Base-by-base conservation (phyloP, 2,329 filamentous ascomycete genomes). In the Nemania sp. region DNA sequence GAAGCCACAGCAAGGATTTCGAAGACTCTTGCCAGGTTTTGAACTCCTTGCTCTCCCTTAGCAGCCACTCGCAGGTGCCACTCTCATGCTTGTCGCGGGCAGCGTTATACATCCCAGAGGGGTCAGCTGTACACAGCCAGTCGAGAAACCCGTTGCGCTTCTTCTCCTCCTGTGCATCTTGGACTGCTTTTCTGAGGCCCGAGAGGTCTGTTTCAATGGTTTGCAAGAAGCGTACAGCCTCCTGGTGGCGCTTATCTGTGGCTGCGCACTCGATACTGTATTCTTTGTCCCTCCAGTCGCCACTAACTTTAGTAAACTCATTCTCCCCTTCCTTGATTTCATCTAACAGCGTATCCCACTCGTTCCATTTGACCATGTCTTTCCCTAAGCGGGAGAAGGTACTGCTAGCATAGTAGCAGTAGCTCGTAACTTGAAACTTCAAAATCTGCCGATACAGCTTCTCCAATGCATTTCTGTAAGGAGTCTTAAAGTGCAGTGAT, bases 391-490 rank as follows among this genome's bases (percentile, higher is more conserved):
- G 61, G 4, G n/a, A 41, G 22, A 6, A 1, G 20, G 38, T 29
- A 1, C 51, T 63, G 1, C 5, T 18, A n/a, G 61, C 8, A n/a
- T 63, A 63, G 52, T 63, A 63, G 10, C 53, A 51, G 53, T 63
- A 63, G 15, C 41, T 41, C 38, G 52, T 63, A 27, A 22, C 41
- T 22, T 57, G 53, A 20, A 63, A 63, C 41, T 35, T 57, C 3
- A 63, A 22, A 3, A 63, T 57, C 15, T 63, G 41, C 18, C 52
- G 61, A 51, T 63, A 63, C 10, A 63, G 43, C 5, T 24, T 29
- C 51, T 62, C 51, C 27, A 62, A 43, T 6, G 61, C 1, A 1
- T 26, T 6, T 51, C 22, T 57, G 22, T 63, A 63, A 5, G 52
- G 27, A 18, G 18, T 27, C 56, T 57, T 41, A 63, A 41, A 41